Evolutionary conservation across 106 monocot genomes (phyloP).

Genomic region (Dactylorhiza incarnata): DNA sequence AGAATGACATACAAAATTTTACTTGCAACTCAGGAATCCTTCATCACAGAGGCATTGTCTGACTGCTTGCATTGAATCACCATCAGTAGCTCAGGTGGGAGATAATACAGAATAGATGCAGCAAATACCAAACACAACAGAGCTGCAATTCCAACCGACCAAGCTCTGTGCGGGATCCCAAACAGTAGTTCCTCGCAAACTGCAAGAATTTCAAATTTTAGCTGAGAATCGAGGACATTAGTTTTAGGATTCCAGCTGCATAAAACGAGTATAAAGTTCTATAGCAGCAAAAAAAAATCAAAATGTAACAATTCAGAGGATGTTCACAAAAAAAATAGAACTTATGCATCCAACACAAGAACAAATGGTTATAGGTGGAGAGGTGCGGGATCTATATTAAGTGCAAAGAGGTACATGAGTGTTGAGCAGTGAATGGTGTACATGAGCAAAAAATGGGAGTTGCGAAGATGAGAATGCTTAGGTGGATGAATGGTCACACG

Average conservation of each 20-base stretch:
- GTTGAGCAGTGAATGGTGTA: too few relatives aligned
- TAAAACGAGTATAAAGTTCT: not conserved
- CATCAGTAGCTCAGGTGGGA: constrained; percentile 32
- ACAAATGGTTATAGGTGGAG: too few relatives aligned
- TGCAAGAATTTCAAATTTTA: constrained; percentile 18
- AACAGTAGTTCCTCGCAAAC: constrained; percentile 73
- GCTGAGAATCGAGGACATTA: not conserved
- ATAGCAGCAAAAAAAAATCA: not conserved
- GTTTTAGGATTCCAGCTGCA: not conserved
- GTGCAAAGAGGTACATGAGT: too few relatives aligned
- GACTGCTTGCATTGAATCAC: constrained; percentile 9
- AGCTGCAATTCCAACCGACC: constrained; percentile 66
- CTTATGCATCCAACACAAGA: not conserved
- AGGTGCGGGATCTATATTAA: too few relatives aligned
- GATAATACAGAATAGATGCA: constrained; percentile 30
- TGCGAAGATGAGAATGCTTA: too few relatives aligned
- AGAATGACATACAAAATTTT: not conserved
- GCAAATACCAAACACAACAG: constrained; percentile 61
- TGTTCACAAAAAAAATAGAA: not conserved
- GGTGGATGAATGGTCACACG: too few relatives aligned
- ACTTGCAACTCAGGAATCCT: constrained; percentile 26
- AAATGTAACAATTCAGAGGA: not conserved
- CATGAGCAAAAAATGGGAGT: too few relatives aligned
- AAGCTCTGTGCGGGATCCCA: constrained; percentile 69
- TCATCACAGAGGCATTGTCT: not conserved